Conservation (phyloP, 768 basidiomycete genomes). For the Suillus subaureus region DNA sequence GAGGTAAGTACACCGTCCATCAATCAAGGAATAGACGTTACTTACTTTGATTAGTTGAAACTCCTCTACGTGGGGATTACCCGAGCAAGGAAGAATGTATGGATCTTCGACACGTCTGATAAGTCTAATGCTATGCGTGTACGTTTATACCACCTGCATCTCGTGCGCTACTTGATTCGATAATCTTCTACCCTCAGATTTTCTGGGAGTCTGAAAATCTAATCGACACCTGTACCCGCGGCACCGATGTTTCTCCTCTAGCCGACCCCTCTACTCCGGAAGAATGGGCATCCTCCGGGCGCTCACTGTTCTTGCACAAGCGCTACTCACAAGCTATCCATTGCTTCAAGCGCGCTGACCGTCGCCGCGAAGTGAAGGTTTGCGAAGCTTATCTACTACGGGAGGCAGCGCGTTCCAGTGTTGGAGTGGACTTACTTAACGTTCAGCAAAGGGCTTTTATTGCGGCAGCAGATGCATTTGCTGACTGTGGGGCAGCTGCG, state of each 20-base stretch:
- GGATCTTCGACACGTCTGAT: slow-evolving; percentile 66
- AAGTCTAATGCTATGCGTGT: slow-evolving; percentile 62
- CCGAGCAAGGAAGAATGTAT: slow-evolving; percentile 65
- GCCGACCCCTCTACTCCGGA: slow-evolving; percentile 52
- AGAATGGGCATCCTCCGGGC: slow-evolving; percentile 46
- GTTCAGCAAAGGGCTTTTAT: slow-evolving; percentile 41
- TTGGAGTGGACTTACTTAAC: slow-evolving; percentile 27
- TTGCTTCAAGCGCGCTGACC: slow-evolving; percentile 51
- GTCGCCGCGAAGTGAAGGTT: slow-evolving; percentile 45
- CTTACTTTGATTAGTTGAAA: slow-evolving; percentile 50
- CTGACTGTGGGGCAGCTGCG: slow-evolving; percentile 39
- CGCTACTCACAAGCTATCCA: slow-evolving; percentile 51
- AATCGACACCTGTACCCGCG: slow-evolving; percentile 50
- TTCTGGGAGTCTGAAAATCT: slow-evolving; percentile 51
- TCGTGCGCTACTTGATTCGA: not conserved
- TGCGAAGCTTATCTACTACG: slow-evolving; percentile 57
- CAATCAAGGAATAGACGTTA: not conserved
- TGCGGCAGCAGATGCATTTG: slow-evolving; percentile 53
- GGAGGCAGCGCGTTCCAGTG: slow-evolving; percentile 44
- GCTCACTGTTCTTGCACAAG: slow-evolving; percentile 38
- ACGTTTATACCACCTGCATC: slow-evolving; percentile 13
- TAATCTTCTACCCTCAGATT: slow-evolving; percentile 34
- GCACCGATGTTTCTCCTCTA: slow-evolving; percentile 50
- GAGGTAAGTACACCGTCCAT: slow-evolving; percentile 43
- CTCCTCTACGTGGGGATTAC: slow-evolving; percentile 73